Base-by-base conservation (phyloP, 371 early-diverging fungal species). In the Mortierella polycephala region DNA sequence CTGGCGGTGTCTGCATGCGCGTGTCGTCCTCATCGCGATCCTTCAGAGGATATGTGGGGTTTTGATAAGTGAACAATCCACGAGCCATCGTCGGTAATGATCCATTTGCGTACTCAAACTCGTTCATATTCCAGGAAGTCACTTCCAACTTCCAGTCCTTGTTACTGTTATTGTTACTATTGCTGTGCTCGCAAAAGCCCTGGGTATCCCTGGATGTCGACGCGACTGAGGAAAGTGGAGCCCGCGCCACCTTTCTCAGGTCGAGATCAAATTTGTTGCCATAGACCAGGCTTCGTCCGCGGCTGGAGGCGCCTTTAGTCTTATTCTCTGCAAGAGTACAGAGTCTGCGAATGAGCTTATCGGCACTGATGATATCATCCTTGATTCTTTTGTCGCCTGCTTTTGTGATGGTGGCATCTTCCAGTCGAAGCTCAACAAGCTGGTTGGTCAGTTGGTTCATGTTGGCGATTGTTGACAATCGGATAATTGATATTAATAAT, bases 1-100 rank as follows among this genome's bases (percentile, higher is more conserved):
- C 51, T 51, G 51, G 0, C 51, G 13, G 30, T 51, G 10, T 51
- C 18, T 51, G 5, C 18, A 9, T 51, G 18, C 51, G 7, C 46
- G 11, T 5, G 46, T 14, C 23, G 23, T 59, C 42, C 14, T 21
- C 7, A 7, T 21, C 16, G 7, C n/a, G 42, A 39, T 62, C 52
- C 52, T 52, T 49, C n/a, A 42, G 40, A 23, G 39, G 58, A 13
- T 12, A 41, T n/a, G 62, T 18, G 0, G 57, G 47, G 14, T 77
- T 72, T 18, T 67, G 66, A 57, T 87, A 81, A 1, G 95, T 91
- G 71, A 97, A 97, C 21, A 97, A 71, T 0, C 97, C 97, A 40
- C 97, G 87, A 6, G 96, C 95, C 69, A 87, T 81, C 14, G 92
- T 91, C 10, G 96, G 96, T 18, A 94, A 54, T 5, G 62, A 55